Conservation (phyloP, 2,329 filamentous ascomycete species). For the Fusarium sp. region DNA sequence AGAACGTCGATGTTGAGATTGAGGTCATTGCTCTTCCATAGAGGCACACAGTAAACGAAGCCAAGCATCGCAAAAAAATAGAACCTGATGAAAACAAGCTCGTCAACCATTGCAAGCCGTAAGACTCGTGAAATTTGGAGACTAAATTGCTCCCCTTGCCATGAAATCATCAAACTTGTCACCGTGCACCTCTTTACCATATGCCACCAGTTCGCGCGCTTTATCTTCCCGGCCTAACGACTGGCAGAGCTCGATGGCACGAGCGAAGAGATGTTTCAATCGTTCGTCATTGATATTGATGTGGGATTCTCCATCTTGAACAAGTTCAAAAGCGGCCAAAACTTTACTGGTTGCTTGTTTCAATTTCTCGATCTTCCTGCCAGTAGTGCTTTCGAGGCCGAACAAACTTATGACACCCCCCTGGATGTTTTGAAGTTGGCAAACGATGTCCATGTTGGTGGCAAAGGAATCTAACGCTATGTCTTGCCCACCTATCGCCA, state of each 20-base stretch:
- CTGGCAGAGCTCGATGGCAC: not conserved
- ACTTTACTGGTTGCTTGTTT: not conserved
- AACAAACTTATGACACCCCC: not conserved
- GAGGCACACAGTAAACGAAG: constrained; percentile 22
- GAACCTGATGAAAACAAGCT: constrained; percentile 4
- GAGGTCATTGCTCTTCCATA: constrained; percentile 83
- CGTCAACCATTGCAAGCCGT: not conserved
- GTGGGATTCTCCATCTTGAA: not conserved
- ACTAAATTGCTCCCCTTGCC: not conserved
- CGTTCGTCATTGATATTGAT: not conserved
- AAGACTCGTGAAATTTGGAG: not conserved
- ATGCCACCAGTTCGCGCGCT: not conserved
- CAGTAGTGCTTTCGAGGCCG: not conserved
- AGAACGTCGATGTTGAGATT: constrained; percentile 89
- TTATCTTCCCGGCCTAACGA: not conserved
- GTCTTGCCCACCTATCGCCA: not conserved
- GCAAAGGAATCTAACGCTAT: constrained; percentile 1
- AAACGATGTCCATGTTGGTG: constrained; percentile 5
- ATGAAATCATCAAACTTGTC: not conserved
- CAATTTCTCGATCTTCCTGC: not conserved
- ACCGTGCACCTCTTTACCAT: not conserved
- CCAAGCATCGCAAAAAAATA: not conserved
- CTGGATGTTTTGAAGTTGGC: constrained; percentile 12
- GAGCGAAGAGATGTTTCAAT: not conserved
- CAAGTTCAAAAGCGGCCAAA: not conserved